phyloP scores from a whole-genome alignment of 106 monocot genomes.

The Dioscorea dumetorum region DNA sequence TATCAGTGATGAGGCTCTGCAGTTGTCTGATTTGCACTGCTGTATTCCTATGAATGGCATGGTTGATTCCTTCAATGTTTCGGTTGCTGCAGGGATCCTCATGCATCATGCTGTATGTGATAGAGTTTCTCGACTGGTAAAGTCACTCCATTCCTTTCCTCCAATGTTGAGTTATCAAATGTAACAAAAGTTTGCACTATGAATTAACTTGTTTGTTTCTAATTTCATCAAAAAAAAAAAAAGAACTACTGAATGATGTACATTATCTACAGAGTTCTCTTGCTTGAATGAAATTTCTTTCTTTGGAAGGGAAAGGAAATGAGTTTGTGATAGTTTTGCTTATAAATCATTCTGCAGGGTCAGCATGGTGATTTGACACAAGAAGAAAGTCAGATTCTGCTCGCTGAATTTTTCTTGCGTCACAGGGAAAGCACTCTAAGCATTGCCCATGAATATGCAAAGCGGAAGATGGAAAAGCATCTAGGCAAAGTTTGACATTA shows the following conservation, averaged over 20 bases:
- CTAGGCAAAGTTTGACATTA: constrained; percentile 12
- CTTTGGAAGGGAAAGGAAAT: too few species aligned
- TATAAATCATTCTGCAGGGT: constrained; percentile 41
- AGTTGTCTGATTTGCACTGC: constrained; percentile 73
- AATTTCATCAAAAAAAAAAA: too few species aligned
- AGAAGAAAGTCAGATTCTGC: constrained; percentile 67
- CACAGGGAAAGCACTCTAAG: constrained; percentile 53
- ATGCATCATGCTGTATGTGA: constrained; percentile 96
- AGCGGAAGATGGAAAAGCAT: constrained; percentile 18
- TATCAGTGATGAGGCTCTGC: constrained; percentile 67
- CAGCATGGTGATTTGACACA: constrained; percentile 63
- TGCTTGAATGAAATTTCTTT: too few species aligned
- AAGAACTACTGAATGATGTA: too few species aligned
- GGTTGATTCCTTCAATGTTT: constrained; percentile 99
- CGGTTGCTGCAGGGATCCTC: constrained; percentile 95
- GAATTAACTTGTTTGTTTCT: too few species aligned
- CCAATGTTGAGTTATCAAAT: too few species aligned
- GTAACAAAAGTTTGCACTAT: too few species aligned
- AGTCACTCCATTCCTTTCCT: neutral
- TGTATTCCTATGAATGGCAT: constrained; percentile 96
- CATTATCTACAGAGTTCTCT: too few species aligned
- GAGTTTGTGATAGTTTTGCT: too few species aligned
- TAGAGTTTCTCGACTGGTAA: constrained; percentile 73
- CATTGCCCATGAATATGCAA: constrained; percentile 81
- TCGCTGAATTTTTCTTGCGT: constrained; percentile 88